These are phyloP conservation scores for Globisporangium parvum DNA, from an alignment of 352 stramenopile species.

Conservation along the genomic window DNA sequence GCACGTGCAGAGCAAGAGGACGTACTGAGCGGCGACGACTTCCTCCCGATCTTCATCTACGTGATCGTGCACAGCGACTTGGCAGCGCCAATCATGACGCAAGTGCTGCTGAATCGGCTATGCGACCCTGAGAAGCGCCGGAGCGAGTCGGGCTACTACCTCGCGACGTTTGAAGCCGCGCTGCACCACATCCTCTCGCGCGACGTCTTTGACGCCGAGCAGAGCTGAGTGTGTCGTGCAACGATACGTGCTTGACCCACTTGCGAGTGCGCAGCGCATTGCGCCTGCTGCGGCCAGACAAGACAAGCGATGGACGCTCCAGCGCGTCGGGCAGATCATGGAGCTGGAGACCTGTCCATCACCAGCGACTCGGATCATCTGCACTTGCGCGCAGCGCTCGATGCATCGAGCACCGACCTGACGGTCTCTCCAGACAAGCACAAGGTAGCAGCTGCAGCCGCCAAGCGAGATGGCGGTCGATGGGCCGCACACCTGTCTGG, in stretches of 20 bases:
- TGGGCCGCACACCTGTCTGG: too few species aligned
- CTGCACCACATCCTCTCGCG: constrained; percentile 76
- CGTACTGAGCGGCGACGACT: constrained; percentile 79
- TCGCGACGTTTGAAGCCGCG: constrained; percentile 78
- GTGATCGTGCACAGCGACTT: constrained; percentile 82
- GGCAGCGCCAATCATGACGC: constrained; percentile 66
- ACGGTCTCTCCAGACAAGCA: too few species aligned
- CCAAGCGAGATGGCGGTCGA: too few species aligned
- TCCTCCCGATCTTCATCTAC: constrained; percentile 88
- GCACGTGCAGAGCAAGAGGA: constrained; percentile 35
- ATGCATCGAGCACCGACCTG: too few species aligned
- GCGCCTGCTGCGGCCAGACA: too few species aligned
- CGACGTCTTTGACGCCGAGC: constrained; percentile 23
- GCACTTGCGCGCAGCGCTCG: too few species aligned
- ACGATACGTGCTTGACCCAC: neutral
- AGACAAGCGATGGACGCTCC: too few species aligned
- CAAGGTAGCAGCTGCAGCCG: too few species aligned
- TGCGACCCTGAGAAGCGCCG: constrained; percentile 81
- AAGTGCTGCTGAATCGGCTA: constrained; percentile 77
- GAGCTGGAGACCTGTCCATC: too few species aligned
- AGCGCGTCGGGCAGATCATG: too few species aligned
- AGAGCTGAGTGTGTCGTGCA: constrained; percentile 7
- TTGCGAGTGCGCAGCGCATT: neutral
- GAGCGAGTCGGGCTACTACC: constrained; percentile 85
- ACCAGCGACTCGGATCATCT: too few species aligned